Evolutionary conservation across 1,139 yeast genomes (phyloP), one percentile per base, ranked within the genome.

Genomic region (Eremothecium cymbalariae): DNA sequence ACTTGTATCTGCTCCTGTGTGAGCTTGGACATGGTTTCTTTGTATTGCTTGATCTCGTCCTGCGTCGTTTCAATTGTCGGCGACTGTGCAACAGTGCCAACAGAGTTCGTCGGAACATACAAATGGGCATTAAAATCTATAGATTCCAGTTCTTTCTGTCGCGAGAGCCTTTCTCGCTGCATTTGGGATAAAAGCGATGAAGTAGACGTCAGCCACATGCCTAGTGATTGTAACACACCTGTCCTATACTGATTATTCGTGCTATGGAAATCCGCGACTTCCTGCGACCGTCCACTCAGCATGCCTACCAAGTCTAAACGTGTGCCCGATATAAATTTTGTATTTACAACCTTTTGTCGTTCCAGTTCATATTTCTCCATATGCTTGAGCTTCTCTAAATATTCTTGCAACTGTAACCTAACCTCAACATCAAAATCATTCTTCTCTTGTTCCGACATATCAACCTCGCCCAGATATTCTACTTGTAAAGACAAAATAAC

Each of bases 1-100:
- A 76, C 69, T 50, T 77, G 83, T 21, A 82, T 50, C 53, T 83
- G 93, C 41, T 74, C 75, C 36, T 74, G 77, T 0, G 76, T 52
- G 15, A 77, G 54, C 31, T 51, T 55, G 1, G 58, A 44, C 28
- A 58, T 43, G 3, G 60, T 51, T 15, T 58, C 55, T 21, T 53
- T 53, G 36, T 51, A 56, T 25, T 43, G 49, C 28, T 47, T 48
- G 4, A 56, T 50, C 27, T 55, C 62, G 15, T 55, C 59, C 14
- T 59, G 63, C 2, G 54, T 44, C 6, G 50, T 42, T 16, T 49
- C 57, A 4, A 50, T 44, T n/a, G 45, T 41, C 23, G 44, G 45
- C 23, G 41, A 39, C 31, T 48, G 51, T 32, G 55, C 42, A 16
- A 54, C 41, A 9, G 50, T 35, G 3, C 44, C 34, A 12, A 43